Percentiles rank a stretch among this genome's conserved stretches.
These are phyloP conservation scores for Allium cepa DNA, from an alignment of 106 monocot species.

Conservation along the genomic window DNA sequence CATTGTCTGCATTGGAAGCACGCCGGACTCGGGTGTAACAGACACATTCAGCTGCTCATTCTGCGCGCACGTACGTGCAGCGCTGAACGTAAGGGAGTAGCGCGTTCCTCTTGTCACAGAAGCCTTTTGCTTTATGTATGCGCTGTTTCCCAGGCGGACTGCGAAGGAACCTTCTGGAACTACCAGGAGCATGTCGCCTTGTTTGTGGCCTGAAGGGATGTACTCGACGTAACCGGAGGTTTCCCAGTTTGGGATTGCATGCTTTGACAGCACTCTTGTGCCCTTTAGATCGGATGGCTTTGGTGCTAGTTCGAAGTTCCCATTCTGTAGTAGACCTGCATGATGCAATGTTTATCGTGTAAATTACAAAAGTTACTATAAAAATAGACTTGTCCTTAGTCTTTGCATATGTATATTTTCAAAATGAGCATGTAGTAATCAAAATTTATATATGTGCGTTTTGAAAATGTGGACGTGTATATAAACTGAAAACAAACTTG, in stretches of 20 bases:
- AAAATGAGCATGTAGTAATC: no score
- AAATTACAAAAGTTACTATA: background rate
- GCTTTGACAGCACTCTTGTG: constrained; percentile 11
- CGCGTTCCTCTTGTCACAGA: constrained; percentile 6
- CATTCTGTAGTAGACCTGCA: constrained; percentile 17
- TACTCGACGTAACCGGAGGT: constrained; percentile 50
- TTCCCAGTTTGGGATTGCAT: constrained; percentile 37
- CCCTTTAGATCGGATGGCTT: constrained; percentile 26
- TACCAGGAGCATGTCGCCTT: constrained; percentile 50
- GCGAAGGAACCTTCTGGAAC: constrained; percentile 45
- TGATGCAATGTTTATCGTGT: background rate
- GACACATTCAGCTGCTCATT: constrained; percentile 50
- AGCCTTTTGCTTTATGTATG: constrained; percentile 25
- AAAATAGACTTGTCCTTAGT: no score
- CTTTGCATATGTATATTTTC: no score
- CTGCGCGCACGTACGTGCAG: constrained; percentile 63
- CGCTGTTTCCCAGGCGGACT: constrained; percentile 48
- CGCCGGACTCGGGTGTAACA: constrained; percentile 24
- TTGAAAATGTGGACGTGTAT: no score
- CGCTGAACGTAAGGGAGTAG: constrained; percentile 28
- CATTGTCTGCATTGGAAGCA: constrained; percentile 59
- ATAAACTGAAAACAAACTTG: background rate
- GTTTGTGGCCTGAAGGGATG: constrained; percentile 49
- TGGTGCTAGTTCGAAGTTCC: constrained; percentile 37
- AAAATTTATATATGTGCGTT: no score